phyloP scores from a whole-genome alignment of 371 early-diverging fungal genomes.

The Zopfochytrium polystomum region DNA sequence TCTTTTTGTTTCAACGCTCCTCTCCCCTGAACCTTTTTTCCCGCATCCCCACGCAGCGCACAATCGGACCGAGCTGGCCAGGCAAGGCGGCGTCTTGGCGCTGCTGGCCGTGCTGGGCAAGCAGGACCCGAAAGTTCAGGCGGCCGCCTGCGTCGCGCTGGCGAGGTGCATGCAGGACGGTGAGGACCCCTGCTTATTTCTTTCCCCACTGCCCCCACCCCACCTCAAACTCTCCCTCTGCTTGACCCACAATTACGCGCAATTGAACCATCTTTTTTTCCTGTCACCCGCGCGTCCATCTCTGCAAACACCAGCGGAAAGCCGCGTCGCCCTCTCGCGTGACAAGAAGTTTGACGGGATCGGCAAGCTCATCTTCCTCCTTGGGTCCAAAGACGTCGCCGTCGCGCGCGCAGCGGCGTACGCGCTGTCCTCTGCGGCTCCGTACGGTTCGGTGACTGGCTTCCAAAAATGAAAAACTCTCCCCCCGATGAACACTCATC shows the following conservation, averaged over 20 bases:
- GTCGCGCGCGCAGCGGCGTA: constrained; percentile 49
- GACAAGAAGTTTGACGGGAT: constrained; percentile 33
- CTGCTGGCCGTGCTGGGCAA: constrained; percentile 30
- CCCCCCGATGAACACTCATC: neutral
- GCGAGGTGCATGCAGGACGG: constrained; percentile 47
- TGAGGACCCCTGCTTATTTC: no score
- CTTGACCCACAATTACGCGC: no score
- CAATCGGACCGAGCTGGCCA: constrained; percentile 41
- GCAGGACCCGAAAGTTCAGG: constrained; percentile 34
- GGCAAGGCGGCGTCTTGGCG: constrained; percentile 33
- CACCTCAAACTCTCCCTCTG: no score
- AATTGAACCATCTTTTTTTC: no score
- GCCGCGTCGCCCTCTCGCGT: constrained; percentile 11
- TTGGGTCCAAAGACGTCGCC: constrained; percentile 36
- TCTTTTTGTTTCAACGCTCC: neutral
- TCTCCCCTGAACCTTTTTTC: neutral
- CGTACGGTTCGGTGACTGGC: constrained; percentile 29
- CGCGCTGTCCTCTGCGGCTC: constrained; percentile 40
- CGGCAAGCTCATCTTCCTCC: constrained; percentile 33
- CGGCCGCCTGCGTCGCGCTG: constrained; percentile 36
- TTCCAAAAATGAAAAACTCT: constrained; percentile 23
- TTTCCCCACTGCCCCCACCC: no score
- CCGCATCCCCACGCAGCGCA: constrained; percentile 22
- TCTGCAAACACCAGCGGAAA: constrained; percentile 20
- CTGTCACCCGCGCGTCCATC: no score